Percentiles rank a stretch among this genome's conserved stretches.
Evolutionary conservation across 2,329 filamentous ascomycete species (phyloP).

Genomic region (Dendrostoma leiphaemia): DNA sequence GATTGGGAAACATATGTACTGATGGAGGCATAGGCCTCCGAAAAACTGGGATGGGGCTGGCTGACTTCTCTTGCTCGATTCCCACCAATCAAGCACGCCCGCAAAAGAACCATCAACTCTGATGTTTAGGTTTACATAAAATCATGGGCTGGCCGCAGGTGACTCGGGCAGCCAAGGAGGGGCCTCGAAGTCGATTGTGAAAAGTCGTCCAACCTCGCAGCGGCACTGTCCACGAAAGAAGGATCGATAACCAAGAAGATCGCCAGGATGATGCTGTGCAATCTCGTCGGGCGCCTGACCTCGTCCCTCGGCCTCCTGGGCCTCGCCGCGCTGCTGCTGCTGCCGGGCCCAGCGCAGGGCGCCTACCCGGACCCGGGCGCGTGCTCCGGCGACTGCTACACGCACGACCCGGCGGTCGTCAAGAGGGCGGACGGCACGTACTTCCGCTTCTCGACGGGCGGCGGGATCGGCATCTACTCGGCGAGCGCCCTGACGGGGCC

Average conservation of each 20-base stretch:
- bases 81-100: constrained; percentile 4
- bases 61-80: too few species aligned
- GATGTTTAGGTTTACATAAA: too few species aligned
- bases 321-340: constrained; percentile 14
- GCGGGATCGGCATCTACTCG: constrained; percentile 33
- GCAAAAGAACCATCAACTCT: too few species aligned
- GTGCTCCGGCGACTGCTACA: constrained; percentile 35
- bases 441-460: constrained; percentile 37
- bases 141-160: not conserved
- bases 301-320: constrained; percentile 11
- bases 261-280: constrained; percentile 7
- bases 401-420: constrained; percentile 36
- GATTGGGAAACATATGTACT: not conserved
- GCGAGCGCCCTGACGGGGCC: constrained; percentile 31
- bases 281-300: not conserved
- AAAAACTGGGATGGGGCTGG: not conserved
- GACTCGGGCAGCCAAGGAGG: too few species aligned
- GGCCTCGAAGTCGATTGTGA: too few species aligned
- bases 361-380: constrained; percentile 30
- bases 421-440: constrained; percentile 36
- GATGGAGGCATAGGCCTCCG: not conserved
- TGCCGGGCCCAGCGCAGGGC: constrained; percentile 18
- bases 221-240: not conserved
- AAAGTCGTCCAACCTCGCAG: too few species aligned
- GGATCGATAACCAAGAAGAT: too few species aligned